Conservation (phyloP, 2,329 filamentous ascomycete species). For the Penicillium griseofulvum region DNA sequence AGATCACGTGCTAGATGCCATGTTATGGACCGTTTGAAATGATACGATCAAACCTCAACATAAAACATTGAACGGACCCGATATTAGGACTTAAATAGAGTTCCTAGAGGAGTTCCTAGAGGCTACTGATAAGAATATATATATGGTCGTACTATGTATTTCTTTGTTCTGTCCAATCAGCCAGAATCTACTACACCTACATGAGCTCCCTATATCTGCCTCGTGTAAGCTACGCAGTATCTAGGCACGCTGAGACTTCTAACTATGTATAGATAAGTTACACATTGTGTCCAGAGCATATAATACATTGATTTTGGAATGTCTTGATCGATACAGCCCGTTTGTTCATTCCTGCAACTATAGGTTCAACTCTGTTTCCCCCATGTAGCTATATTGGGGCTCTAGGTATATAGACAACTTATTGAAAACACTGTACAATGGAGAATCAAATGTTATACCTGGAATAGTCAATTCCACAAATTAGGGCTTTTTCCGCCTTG, state of each 20-base stretch:
- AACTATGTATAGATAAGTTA: not conserved
- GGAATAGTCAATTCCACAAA: too few species aligned
- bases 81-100: not conserved
- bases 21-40: too few species aligned
- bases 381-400: not conserved
- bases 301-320: not conserved
- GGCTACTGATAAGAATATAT: not conserved
- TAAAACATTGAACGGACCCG: not conserved
- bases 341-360: not conserved
- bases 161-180: too few species aligned
- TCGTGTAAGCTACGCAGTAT: not conserved
- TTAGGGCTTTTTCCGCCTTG: too few species aligned
- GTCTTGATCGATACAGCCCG: not conserved
- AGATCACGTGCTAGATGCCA: not conserved
- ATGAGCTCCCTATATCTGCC: not conserved
- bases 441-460: too few species aligned
- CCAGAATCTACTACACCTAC: not conserved
- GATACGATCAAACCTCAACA: not conserved
- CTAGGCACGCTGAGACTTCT: not conserved
- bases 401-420: not conserved
- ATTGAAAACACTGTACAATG: not conserved
- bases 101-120: too few species aligned
- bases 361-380: not conserved
- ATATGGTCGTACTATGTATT: not conserved
- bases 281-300: not conserved